Base-by-base conservation (phyloP, 1,139 yeast genomes). In the Starmera stellimalicola region DNA sequence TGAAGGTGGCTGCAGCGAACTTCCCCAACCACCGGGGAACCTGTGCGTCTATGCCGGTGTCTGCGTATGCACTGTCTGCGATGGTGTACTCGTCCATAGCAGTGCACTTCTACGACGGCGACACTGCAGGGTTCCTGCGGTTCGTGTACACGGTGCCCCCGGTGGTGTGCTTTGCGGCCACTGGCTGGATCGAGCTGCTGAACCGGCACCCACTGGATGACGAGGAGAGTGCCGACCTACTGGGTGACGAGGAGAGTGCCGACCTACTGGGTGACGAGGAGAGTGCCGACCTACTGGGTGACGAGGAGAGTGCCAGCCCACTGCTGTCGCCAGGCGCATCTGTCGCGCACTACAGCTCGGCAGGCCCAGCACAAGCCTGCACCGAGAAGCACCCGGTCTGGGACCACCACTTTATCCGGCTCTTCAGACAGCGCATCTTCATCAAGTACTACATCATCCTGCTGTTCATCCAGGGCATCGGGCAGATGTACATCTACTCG, bases 41-140 rank as follows among this genome's bases (percentile, higher is more conserved):
- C 4, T 88, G 88, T 5, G 76, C 76, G 5, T 75, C 78, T 1
- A 58, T 70, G 15, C 80, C 80, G 1, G 77, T 73, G 3, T 65
- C 79, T 24, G 58, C 73, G 3, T 73, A 66, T 50, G 82, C 80
- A 0, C 55, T 74, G 40, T 67, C 65, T 5, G 60, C 64, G 3
- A 45, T 60, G 37, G 30, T 58, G 8, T 60, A 54, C 33, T 58
- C 65, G 2, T 41, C 48, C 1, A 47, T 73, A 12, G 64, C 77
- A 8, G 70, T 75, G 3, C 50, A 55, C 11, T 55, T 62, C 30
- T 74, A 65, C 42, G 53, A 54, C 12, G 63, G 62, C 29, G 50
- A 71, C 36, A 62, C 75, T 6, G 70, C 63, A 1, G 65, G 48
- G 1, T 48, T 58, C 2, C 53, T 61, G 35, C 39, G 40, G 18